These are phyloP conservation scores for Mortierella sp. DNA, from an alignment of 371 early-diverging fungal genomes.

Conservation along the genomic window DNA sequence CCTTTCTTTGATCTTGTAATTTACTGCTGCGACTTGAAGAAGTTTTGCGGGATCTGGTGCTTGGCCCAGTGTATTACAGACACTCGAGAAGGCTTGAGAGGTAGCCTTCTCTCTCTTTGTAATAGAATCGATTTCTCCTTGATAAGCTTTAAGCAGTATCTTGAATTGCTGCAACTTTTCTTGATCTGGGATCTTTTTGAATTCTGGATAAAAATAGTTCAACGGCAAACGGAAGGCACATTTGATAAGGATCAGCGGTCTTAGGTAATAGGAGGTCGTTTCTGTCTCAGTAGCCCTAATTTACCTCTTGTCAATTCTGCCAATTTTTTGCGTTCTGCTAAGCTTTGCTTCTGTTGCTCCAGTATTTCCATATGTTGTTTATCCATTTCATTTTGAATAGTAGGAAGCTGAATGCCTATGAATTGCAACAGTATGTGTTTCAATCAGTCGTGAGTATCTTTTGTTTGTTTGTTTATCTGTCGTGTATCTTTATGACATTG, in stretches of 20 bases:
- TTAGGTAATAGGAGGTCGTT: not conserved
- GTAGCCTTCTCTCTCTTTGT: constrained; percentile 87
- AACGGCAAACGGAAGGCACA: not conserved
- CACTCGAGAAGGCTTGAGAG: constrained; percentile 84
- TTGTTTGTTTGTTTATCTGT: no score
- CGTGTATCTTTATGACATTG: no score
- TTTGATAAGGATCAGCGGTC: not conserved
- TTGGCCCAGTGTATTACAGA: constrained; percentile 85
- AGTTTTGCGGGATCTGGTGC: constrained; percentile 86
- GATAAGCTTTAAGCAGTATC: constrained; percentile 85
- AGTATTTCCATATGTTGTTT: constrained; percentile 82
- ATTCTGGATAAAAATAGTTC: constrained; percentile 64
- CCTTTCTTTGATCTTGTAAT: not conserved
- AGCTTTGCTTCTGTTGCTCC: constrained; percentile 86
- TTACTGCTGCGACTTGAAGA: constrained; percentile 49
- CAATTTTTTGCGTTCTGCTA: constrained; percentile 80
- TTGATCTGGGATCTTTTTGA: constrained; percentile 82
- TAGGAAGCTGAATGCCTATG: constrained; percentile 71
- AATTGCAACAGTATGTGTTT: not conserved
- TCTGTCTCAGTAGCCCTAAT: not conserved
- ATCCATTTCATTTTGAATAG: constrained; percentile 81
- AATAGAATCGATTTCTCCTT: constrained; percentile 90
- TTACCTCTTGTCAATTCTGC: constrained; percentile 91
- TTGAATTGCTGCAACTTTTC: constrained; percentile 83
- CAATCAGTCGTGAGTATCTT: no score